These are phyloP conservation scores for Cercophora samala DNA, from an alignment of 495 filamentous ascomycete genomes.

Conservation along the genomic window DNA sequence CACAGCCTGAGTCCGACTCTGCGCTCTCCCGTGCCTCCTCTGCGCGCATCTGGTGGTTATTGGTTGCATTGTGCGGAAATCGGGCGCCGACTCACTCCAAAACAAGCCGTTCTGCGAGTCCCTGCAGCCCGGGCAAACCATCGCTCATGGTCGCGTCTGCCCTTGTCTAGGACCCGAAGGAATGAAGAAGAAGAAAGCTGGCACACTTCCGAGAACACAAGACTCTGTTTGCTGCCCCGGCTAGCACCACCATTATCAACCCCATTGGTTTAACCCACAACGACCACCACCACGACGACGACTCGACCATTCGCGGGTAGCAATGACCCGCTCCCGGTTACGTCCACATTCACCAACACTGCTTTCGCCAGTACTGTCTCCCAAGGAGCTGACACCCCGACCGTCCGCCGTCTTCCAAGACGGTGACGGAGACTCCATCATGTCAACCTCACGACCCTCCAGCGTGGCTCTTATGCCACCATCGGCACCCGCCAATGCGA, in stretches of 20 bases:
- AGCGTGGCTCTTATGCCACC: conserved; percentile 44
- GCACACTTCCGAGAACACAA: conserved; percentile 17
- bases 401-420: conserved; percentile 41
- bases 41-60: conserved; percentile 20
- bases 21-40: conserved; percentile 18
- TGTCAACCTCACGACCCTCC: conserved; percentile 44
- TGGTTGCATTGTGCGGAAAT: conserved; percentile 28
- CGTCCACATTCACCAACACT: conserved; percentile 42
- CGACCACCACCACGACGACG: too few relatives aligned
- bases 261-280: too few relatives aligned
- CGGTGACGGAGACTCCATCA: conserved; percentile 44
- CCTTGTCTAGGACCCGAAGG: conserved; percentile 18
- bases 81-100: conserved; percentile 28
- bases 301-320: conserved; percentile 28
- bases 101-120: conserved; percentile 24
- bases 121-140: conserved; percentile 27
- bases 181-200: conserved; percentile 23
- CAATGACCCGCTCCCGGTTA: conserved; percentile 44
- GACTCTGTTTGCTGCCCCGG: conserved; percentile 15
- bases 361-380: conserved; percentile 38
- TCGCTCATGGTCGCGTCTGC: conserved; percentile 14
- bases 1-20: conserved; percentile 16
- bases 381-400: conserved; percentile 36
- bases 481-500: conserved; percentile 22
- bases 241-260: background rate